phyloP scores from a whole-genome alignment of 2,329 filamentous ascomycete genomes.

The Macrophomina pseudophaseolina region DNA sequence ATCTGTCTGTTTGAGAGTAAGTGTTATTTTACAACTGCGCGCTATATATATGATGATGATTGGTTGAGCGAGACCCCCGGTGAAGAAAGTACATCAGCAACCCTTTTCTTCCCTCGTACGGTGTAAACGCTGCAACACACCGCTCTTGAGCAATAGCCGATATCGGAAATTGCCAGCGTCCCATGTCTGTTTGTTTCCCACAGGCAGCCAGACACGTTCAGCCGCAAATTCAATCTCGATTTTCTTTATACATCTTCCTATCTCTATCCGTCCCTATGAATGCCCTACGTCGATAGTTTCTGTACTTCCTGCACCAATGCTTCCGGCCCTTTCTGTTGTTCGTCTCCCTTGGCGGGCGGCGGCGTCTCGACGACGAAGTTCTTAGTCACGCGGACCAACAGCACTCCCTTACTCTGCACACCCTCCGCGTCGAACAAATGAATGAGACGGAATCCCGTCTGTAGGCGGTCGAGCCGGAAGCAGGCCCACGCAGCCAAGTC shows the following conservation, averaged over 20 bases:
- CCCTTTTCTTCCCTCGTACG: neutral
- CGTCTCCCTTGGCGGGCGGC: neutral
- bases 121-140: conserved; percentile 19
- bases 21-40: conserved; percentile 1
- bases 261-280: neutral
- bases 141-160: neutral
- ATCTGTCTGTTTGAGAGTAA: neutral
- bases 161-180: neutral
- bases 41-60: neutral
- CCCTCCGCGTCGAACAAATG: conserved; percentile 75
- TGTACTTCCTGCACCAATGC: neutral
- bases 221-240: neutral
- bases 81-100: too few relatives aligned
- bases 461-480: conserved; percentile 80
- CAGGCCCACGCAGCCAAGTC: conserved; percentile 87
- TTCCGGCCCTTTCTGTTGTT: neutral
- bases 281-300: conserved; percentile 1
- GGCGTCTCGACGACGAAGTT: conserved; percentile 26
- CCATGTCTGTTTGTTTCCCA: too few relatives aligned
- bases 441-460: conserved; percentile 76
- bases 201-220: too few relatives aligned
- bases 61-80: neutral
- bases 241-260: neutral
- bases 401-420: conserved; percentile 65
- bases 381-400: conserved; percentile 78